A percentile compares a stretch with the other conserved stretches of the same genome.
Evolutionary conservation across 768 basidiomycete species (phyloP).

Genomic region (Termitomyces sp.): DNA sequence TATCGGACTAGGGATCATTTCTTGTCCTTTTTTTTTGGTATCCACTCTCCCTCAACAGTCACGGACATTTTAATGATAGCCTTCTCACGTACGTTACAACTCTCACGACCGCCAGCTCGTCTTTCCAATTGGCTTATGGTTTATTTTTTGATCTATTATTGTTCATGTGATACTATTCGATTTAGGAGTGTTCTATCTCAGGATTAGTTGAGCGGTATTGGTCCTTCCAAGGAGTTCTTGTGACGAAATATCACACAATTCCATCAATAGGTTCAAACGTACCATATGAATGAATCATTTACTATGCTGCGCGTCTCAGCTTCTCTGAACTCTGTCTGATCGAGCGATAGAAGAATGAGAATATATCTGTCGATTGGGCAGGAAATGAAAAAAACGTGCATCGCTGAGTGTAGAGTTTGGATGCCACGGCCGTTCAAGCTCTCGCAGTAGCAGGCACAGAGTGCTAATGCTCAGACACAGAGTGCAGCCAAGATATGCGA

Average conservation of each 20-base stretch:
- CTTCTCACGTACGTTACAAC: slow-evolving; percentile 26
- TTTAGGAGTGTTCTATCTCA: slow-evolving; percentile 5
- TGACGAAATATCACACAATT: slow-evolving; percentile 8
- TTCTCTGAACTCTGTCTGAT: slow-evolving; percentile 11
- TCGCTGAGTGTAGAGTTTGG: slow-evolving; percentile 19
- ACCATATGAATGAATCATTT: slow-evolving; percentile 10
- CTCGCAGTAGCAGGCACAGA: slow-evolving; percentile 14
- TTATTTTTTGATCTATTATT: slow-evolving; percentile 12
- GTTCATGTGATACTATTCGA: slow-evolving; percentile 11
- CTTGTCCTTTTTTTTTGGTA: slow-evolving; percentile 21
- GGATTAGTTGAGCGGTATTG: slow-evolving; percentile 1
- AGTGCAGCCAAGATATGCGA: background rate
- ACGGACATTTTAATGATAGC: slow-evolving; percentile 23
- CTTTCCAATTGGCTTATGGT: slow-evolving; percentile 15
- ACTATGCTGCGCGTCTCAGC: slow-evolving; percentile 7
- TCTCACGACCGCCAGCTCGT: slow-evolving; percentile 22
- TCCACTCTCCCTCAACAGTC: slow-evolving; percentile 20
- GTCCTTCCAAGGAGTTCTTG: background rate
- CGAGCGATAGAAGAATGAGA: slow-evolving; percentile 6
- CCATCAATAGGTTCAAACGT: slow-evolving; percentile 1
- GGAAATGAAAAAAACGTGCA: slow-evolving; percentile 47
- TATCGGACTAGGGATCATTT: slow-evolving; percentile 20
- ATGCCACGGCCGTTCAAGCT: slow-evolving; percentile 10
- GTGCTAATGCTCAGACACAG: slow-evolving; percentile 4
- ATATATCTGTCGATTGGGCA: slow-evolving; percentile 4